phyloP scores from a whole-genome alignment of 371 early-diverging fungal genomes.

The Mortierella sp. region DNA sequence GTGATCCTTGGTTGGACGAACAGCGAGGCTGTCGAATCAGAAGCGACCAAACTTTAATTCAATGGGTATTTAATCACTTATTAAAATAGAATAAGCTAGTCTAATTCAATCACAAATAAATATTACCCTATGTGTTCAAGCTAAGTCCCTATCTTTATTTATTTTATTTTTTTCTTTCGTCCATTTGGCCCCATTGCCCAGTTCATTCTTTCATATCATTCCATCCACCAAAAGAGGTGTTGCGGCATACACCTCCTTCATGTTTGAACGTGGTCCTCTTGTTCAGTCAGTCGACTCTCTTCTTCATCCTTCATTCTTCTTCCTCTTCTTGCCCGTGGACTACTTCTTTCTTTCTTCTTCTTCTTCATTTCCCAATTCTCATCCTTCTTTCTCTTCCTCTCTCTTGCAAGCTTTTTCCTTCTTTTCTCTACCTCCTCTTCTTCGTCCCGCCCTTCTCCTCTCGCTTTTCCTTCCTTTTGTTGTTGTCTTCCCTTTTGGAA shows the following conservation, averaged over 20 bases:
- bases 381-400: not conserved
- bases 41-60: not conserved
- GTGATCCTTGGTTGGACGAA: slow-evolving; percentile 11
- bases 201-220: too few species aligned
- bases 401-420: not conserved
- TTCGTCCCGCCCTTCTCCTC: not conserved
- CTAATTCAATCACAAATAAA: not conserved
- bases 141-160: too few species aligned
- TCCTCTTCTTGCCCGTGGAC: not conserved
- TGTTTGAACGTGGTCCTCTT: not conserved
- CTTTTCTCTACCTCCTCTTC: slow-evolving; percentile 1
- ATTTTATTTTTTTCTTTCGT: too few species aligned
- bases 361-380: not conserved
- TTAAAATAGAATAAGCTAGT: not conserved
- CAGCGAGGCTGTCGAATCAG: slow-evolving; percentile 3
- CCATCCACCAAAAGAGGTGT: too few species aligned
- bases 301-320: not conserved
- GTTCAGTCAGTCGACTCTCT: not conserved
- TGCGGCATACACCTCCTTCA: not conserved
- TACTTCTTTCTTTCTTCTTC: not conserved
- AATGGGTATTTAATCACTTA: not conserved
- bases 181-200: too few species aligned
- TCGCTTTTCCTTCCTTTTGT: not conserved
- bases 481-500: not conserved
- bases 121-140: not conserved